Evolutionary conservation across 805 yeast genomes (phyloP), one percentile per base, ranked within the genome.

Genomic region (Myxozyma lipomycoides): DNA sequence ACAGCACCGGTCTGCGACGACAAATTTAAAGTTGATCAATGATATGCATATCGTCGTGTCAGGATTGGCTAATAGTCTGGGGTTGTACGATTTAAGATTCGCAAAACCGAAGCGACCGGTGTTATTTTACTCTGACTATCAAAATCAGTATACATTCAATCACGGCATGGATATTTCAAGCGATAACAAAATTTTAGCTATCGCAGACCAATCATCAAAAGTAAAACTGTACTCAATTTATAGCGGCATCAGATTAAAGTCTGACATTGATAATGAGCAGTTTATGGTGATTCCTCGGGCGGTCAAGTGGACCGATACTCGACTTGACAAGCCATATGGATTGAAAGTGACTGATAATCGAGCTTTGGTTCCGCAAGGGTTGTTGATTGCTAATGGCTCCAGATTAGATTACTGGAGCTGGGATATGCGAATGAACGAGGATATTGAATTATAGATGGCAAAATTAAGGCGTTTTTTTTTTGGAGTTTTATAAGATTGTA

Each of bases 41-140:
- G 52, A 37, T 22, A 24, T 44, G 19, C 53, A 52, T 37, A 32
- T 62, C 24, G 35, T 61, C 9, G 52, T 54, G 22, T 52, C 61
- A 26, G 66, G 66, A 1, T 48, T 62, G 3, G 55, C 49, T 12
- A 60, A 60, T 26, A 45, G 55, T 51, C 48, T 54, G 15, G 51
- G 56, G 3, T 28, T 54, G 15, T 54, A 54, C 45, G 58, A 54
- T 32, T 23, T 51, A n/a, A 35, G 58, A 18, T 50, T 49, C 6
- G 34, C 55, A 10, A 45, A 39, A 19, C 17, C 43, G 36, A 12
- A n/a, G 22, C 15, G 40, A 22, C 46, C 58, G 12, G 58, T 51
- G 2, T 18, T 53, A 38, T 30, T 26, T 15, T 53, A 53, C 38
- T 49, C 38, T 4, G 56, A 49, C 17, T 53, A 53, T 32, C 37